These are phyloP conservation scores for Theobroma cacao DNA, from an alignment of 345 rosid species.

Conservation along the genomic window DNA sequence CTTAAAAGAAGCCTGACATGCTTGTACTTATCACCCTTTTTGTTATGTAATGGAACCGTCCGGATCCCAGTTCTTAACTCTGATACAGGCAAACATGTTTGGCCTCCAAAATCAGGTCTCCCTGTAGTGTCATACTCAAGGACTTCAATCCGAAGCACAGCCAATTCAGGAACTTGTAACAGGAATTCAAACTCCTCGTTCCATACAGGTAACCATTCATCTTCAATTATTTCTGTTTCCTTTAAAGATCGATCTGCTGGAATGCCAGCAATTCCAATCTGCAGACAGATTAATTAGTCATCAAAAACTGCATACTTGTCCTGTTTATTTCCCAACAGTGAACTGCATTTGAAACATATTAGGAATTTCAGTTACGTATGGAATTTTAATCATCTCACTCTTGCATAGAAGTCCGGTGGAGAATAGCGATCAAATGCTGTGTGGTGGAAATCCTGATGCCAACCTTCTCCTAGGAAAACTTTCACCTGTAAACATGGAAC, in stretches of 20 bases:
- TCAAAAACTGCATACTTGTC: not conserved
- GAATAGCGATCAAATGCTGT: conserved; percentile 73
- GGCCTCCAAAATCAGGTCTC: conserved; percentile 55
- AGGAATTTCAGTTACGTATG: not conserved
- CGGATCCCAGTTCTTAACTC: conserved; percentile 55
- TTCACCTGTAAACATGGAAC: conserved; percentile 41
- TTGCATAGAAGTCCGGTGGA: conserved; percentile 78
- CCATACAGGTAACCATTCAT: conserved; percentile 51
- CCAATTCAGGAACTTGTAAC: conserved; percentile 48
- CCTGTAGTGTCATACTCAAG: conserved; percentile 39
- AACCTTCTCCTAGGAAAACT: conserved; percentile 79
- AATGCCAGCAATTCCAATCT: conserved; percentile 59
- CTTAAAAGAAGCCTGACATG: conserved; percentile 55
- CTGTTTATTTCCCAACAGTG: not conserved
- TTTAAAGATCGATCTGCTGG: conserved; percentile 28
- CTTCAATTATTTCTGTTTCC: conserved; percentile 25
- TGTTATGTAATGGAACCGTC: conserved; percentile 45
- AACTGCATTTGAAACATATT: not conserved
- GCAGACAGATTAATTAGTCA: conserved; percentile 16
- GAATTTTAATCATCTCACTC: conserved; percentile 35
- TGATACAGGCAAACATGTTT: conserved; percentile 56
- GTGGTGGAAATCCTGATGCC: conserved; percentile 69
- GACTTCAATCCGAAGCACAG: conserved; percentile 50
- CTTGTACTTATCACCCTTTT: conserved; percentile 35
- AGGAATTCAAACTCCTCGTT: conserved; percentile 44